These are phyloP conservation scores for Cordyceps cicadae DNA, from an alignment of 2,329 filamentous ascomycete species.

Conservation along the genomic window DNA sequence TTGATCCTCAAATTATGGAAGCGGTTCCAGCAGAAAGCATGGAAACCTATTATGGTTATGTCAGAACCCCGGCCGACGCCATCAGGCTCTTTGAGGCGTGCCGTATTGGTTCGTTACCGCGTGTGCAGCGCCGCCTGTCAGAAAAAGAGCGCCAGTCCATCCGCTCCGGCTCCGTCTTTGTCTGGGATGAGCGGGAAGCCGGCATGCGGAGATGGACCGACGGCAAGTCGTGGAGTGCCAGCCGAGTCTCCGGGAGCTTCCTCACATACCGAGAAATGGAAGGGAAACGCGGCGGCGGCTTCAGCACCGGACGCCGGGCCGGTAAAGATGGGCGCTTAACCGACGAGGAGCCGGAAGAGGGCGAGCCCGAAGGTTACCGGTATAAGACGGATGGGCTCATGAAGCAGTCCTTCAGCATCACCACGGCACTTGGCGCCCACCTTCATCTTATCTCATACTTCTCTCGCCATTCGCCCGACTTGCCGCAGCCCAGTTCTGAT, in stretches of 20 bases:
- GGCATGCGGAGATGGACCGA: conserved; percentile 99
- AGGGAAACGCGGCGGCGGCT: conserved; percentile 82
- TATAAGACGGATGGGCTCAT: conserved; percentile 96
- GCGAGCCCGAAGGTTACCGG: conserved; percentile 80
- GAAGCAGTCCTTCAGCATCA: conserved; percentile 99
- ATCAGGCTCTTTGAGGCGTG: conserved; percentile 99
- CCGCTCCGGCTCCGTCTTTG: conserved; percentile 92
- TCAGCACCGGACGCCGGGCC: conserved; percentile 48
- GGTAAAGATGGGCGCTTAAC: conserved; percentile 72
- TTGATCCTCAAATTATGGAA: conserved; percentile 14
- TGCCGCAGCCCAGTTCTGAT: conserved; percentile 77
- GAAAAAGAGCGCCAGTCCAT: conserved; percentile 97
- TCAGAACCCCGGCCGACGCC: conserved; percentile 91
- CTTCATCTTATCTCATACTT: conserved; percentile 98
- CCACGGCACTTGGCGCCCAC: conserved; percentile 78
- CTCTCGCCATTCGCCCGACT: conserved; percentile 67
- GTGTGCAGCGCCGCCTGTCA: conserved; percentile 85
- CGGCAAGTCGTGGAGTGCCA: conserved; percentile 98
- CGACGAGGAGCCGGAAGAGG: conserved; percentile 78
- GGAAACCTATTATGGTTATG: conserved; percentile 95
- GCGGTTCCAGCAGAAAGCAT: conserved; percentile 42
- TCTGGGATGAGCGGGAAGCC: conserved; percentile 98
- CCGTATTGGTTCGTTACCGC: conserved; percentile 75
- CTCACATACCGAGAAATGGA: conserved; percentile 98
- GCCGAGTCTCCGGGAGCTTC: conserved; percentile 93